Base-by-base conservation (phyloP, 441 rosid genomes). In the Adansonia gregorii region DNA sequence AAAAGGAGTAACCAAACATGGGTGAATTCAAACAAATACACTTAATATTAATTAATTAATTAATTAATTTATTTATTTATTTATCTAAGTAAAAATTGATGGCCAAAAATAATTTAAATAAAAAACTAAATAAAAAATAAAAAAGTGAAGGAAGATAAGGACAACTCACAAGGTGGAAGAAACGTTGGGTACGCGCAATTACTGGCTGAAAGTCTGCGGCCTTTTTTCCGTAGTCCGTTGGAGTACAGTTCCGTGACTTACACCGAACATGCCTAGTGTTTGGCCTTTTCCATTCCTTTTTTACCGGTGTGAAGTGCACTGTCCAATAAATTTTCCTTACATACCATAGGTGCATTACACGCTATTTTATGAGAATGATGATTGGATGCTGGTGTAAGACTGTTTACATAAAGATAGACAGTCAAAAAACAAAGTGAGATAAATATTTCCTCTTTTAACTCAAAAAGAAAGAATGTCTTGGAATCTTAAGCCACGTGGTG, bases 221-320 rank as follows among this genome's bases (percentile, higher is more conserved):
- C 22, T 22, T 3, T 31, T 75, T 59, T 72, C 70, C 72, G 76
- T 19, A 49, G 64, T 70, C 58, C 71, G 78, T 61, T 51, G 64
- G 82, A 66, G 82, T 82, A 76, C 85, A 82, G 67, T 76, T 76
- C 78, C 78, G 82, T 82, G 80, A 72, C 82, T 31, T 69, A 0
- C 27, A 24, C 27, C 27, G 27, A 24, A 24, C 27, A 24, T 24
- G 27, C 1, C 27, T 1, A 24, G 1, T 24, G 27, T 24, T 24
- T 24, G 27, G 27, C 27, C 27, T 24, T 24, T 24, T 24, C 1
- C 27, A 24, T 24, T 24, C 27, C 27, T 24, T 24, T 24, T 1
- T 24, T 24, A 24, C 27, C 27, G 1, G 39, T 39, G 66, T 60
- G 66, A 24, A 0, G 0, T 0, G 4, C 2, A 43, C 56, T 8